These are phyloP conservation scores for Colletotrichum salicis DNA, from an alignment of 2,329 filamentous ascomycete genomes.

Conservation along the genomic window DNA sequence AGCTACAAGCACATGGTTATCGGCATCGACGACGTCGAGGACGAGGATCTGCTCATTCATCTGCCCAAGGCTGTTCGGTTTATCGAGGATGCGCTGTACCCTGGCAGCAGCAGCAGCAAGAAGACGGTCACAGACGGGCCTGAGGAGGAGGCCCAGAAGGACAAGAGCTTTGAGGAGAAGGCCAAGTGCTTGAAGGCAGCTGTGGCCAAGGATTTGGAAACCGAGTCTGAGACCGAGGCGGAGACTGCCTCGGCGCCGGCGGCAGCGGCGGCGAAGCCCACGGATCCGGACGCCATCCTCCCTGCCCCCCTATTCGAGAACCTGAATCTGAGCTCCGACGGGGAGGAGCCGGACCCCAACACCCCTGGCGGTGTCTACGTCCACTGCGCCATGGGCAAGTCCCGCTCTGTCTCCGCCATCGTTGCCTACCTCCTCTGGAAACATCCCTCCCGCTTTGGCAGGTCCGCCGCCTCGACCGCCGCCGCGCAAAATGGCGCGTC, in stretches of 20 bases:
- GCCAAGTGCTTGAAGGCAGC: slow-evolving; percentile 17
- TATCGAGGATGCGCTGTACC: slow-evolving; percentile 77
- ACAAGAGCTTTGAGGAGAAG: slow-evolving; percentile 22
- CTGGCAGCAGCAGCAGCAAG: background rate
- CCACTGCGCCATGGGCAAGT: slow-evolving; percentile 94
- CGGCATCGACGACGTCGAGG: slow-evolving; percentile 89
- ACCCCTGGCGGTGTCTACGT: slow-evolving; percentile 61
- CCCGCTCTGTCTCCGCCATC: slow-evolving; percentile 85
- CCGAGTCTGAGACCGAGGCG: background rate
- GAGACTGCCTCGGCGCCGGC: background rate
- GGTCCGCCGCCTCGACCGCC: slow-evolving; percentile 54
- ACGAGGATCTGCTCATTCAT: slow-evolving; percentile 85
- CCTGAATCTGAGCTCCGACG: slow-evolving; percentile 22
- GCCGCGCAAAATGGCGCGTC: slow-evolving; percentile 14
- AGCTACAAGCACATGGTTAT: slow-evolving; percentile 79
- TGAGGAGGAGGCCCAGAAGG: background rate
- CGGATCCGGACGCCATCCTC: slow-evolving; percentile 25
- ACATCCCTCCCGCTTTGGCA: slow-evolving; percentile 64
- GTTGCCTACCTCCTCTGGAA: slow-evolving; percentile 86
- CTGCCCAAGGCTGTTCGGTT: slow-evolving; percentile 83
- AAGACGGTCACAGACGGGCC: background rate
- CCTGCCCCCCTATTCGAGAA: slow-evolving; percentile 18
- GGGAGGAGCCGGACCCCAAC: slow-evolving; percentile 33
- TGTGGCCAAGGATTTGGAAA: slow-evolving; percentile 12
- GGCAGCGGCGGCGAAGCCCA: background rate